Evolutionary conservation across 305 asterid species (phyloP).

Genomic region (Solanum aculeatissimum): DNA sequence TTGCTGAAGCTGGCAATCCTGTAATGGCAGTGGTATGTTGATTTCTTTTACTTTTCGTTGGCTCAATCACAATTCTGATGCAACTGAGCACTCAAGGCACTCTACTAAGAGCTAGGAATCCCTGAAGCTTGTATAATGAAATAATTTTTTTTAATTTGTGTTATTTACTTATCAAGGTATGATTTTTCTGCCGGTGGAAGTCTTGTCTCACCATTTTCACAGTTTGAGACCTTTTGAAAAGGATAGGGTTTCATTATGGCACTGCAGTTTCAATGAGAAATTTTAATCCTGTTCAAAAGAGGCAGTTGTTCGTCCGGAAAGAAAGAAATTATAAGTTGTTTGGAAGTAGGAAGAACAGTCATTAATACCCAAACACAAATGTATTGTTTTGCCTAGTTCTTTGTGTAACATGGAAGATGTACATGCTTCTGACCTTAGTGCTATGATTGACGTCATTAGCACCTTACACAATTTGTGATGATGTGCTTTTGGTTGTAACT

Average conservation of each 20-base stretch:
- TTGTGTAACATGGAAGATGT: not conserved
- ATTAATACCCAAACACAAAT: not conserved
- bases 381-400: not conserved
- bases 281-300: not conserved
- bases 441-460: not conserved
- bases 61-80: not conserved
- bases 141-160: not conserved
- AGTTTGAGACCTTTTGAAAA: not conserved
- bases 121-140: not conserved
- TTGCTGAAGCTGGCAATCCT: conserved; percentile 88
- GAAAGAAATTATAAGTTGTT: not conserved
- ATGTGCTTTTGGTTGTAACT: not conserved
- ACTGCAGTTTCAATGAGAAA: not conserved
- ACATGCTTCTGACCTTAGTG: not conserved
- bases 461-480: not conserved
- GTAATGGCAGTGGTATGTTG: conserved; percentile 86
- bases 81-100: not conserved
- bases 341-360: not conserved
- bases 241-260: not conserved
- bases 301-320: not conserved
- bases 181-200: not conserved
- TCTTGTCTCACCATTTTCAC: not conserved
- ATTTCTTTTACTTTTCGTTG: not conserved
- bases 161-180: not conserved
- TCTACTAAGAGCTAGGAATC: not conserved